These are phyloP conservation scores for Artemisia tridentata DNA, from an alignment of 129 eudicot genomes.

Conservation along the genomic window DNA sequence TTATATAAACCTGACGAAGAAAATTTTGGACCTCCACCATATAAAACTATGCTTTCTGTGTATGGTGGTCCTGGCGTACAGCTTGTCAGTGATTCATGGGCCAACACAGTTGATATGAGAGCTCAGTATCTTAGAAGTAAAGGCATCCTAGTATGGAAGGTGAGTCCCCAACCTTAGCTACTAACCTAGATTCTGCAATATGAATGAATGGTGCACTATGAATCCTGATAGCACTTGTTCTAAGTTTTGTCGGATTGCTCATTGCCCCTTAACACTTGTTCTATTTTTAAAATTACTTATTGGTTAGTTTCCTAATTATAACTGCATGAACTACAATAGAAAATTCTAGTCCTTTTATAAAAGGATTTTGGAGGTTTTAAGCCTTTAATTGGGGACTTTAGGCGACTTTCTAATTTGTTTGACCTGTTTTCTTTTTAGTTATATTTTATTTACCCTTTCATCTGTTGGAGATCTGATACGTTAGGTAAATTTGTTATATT, in stretches of 20 bases:
- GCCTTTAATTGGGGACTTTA: neutral
- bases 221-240: no score
- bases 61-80: conserved; percentile 97
- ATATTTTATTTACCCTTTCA: neutral
- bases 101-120: conserved; percentile 91
- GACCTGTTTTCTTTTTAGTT: neutral
- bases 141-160: conserved; percentile 99
- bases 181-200: neutral
- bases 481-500: neutral
- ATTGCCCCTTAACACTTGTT: neutral
- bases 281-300: neutral
- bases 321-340: neutral
- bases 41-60: conserved; percentile 81
- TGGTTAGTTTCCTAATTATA: neutral
- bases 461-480: neutral
- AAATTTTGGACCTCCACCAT: conserved; percentile 90
- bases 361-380: neutral
- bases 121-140: conserved; percentile 89
- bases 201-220: neutral
- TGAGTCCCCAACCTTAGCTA: conserved; percentile 19
- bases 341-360: neutral
- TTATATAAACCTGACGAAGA: conserved; percentile 76
- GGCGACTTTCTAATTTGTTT: neutral
- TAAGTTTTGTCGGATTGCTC: no score
- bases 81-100: conserved; percentile 89